Conservation (phyloP, 345 rosid species). For the Aethionema arabicum region DNA sequence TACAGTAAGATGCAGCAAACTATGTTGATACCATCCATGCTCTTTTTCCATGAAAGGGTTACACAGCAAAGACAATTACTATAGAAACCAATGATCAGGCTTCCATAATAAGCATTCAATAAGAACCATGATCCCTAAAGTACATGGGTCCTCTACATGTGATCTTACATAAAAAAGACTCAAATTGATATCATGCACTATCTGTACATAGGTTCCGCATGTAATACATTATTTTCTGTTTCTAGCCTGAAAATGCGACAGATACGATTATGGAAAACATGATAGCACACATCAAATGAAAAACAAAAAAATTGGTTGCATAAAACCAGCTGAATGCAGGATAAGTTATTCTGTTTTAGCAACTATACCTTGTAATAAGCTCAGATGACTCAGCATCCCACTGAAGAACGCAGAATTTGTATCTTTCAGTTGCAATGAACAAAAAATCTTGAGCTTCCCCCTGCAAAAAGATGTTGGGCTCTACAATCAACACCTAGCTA, state of each 20-base stretch:
- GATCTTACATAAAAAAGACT: slow-evolving; percentile 1
- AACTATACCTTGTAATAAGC: slow-evolving; percentile 76
- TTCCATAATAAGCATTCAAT: neutral
- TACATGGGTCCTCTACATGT: slow-evolving; percentile 2
- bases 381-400: slow-evolving; percentile 93
- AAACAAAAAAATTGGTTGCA: slow-evolving; percentile 17
- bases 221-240: neutral
- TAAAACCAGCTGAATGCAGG: slow-evolving; percentile 5
- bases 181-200: neutral
- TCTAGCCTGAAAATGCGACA: neutral
- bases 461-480: slow-evolving; percentile 41
- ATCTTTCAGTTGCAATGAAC: slow-evolving; percentile 91
- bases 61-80: slow-evolving; percentile 1
- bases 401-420: slow-evolving; percentile 95
- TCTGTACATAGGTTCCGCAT: neutral
- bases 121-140: slow-evolving; percentile 7
- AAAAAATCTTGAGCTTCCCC: slow-evolving; percentile 96
- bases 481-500: slow-evolving; percentile 19
- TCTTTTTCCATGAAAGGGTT: neutral
- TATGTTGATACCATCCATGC: neutral
- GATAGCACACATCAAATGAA: neutral
- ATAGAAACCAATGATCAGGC: neutral
- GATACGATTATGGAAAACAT: slow-evolving; percentile 1
- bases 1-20: slow-evolving; percentile 10
- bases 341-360: neutral